Conservation (phyloP, 2,329 filamentous ascomycete species). For the Fusarium staphyleae region DNA sequence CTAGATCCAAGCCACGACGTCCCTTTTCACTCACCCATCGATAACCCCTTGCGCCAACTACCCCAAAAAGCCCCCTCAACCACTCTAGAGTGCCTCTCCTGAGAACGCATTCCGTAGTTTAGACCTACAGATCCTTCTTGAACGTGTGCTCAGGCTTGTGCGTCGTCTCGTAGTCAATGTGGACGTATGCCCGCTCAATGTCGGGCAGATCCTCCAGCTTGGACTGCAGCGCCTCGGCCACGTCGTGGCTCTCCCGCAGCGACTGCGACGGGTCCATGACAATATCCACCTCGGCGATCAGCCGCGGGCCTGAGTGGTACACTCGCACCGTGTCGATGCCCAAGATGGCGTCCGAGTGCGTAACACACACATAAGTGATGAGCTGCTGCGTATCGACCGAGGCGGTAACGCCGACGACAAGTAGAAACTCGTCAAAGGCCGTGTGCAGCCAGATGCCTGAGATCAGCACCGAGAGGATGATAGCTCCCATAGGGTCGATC, state of each 20-base stretch:
- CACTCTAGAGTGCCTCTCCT: slow-evolving; percentile 15
- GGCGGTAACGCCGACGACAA: slow-evolving; percentile 89
- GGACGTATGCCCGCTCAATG: slow-evolving; percentile 92
- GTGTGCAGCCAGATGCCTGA: slow-evolving; percentile 83
- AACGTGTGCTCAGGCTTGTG: slow-evolving; percentile 85
- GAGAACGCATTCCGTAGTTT: slow-evolving; percentile 11
- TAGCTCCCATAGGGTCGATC: slow-evolving; percentile 92
- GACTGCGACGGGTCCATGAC: slow-evolving; percentile 83
- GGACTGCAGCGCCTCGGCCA: slow-evolving; percentile 91
- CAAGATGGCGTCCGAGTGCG: slow-evolving; percentile 80
- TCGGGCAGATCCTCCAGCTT: slow-evolving; percentile 93
- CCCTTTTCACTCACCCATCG: background rate
- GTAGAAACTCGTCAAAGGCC: slow-evolving; percentile 86
- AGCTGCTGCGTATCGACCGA: slow-evolving; percentile 87
- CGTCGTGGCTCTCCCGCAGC: slow-evolving; percentile 84
- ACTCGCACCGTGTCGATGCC: slow-evolving; percentile 95
- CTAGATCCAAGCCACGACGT: background rate
- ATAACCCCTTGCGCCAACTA: slow-evolving; percentile 1
- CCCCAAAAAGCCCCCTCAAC: background rate
- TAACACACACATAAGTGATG: slow-evolving; percentile 91
- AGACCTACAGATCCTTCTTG: slow-evolving; percentile 65
- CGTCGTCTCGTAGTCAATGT: slow-evolving; percentile 96
- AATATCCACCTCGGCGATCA: slow-evolving; percentile 95
- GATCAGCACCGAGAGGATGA: slow-evolving; percentile 81
- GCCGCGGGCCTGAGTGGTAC: slow-evolving; percentile 86